phyloP scores from a whole-genome alignment of 495 filamentous ascomycete genomes.

The Penicillium atrosanguineum region DNA sequence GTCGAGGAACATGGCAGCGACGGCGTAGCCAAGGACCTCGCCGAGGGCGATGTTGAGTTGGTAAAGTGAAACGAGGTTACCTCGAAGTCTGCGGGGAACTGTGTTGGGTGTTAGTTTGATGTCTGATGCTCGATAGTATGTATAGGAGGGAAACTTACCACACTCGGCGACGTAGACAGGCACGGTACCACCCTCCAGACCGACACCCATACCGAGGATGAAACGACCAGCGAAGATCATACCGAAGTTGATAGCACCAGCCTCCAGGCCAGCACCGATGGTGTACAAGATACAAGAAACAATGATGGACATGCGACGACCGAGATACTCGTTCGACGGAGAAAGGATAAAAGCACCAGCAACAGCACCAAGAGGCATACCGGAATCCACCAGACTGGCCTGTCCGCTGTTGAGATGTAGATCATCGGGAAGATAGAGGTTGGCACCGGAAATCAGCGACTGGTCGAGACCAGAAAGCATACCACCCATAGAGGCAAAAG shows the following conservation, averaged over 20 bases:
- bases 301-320: conserved; percentile 58
- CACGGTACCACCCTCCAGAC: conserved; percentile 60
- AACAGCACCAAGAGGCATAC: conserved; percentile 60
- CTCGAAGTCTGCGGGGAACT: conserved; percentile 53
- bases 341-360: conserved; percentile 57
- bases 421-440: conserved; percentile 52
- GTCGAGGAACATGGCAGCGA: conserved; percentile 59
- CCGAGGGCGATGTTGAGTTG: conserved; percentile 64
- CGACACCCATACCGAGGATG: conserved; percentile 58
- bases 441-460: conserved; percentile 59
- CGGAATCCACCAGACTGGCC: conserved; percentile 54
- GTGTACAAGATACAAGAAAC: conserved; percentile 57
- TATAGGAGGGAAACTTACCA: conserved; percentile 26
- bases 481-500: conserved; percentile 61
- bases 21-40: conserved; percentile 60
- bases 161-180: conserved; percentile 54
- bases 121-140: neutral
- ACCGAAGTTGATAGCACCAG: conserved; percentile 56
- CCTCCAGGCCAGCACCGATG: conserved; percentile 57
- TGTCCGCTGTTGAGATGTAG: conserved; percentile 42
- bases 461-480: conserved; percentile 62
- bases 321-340: conserved; percentile 56
- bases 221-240: conserved; percentile 61
- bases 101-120: neutral
- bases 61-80: conserved; percentile 60